These are phyloP conservation scores for Termitomyces sp. DNA, from an alignment of 768 basidiomycete genomes.

Conservation along the genomic window DNA sequence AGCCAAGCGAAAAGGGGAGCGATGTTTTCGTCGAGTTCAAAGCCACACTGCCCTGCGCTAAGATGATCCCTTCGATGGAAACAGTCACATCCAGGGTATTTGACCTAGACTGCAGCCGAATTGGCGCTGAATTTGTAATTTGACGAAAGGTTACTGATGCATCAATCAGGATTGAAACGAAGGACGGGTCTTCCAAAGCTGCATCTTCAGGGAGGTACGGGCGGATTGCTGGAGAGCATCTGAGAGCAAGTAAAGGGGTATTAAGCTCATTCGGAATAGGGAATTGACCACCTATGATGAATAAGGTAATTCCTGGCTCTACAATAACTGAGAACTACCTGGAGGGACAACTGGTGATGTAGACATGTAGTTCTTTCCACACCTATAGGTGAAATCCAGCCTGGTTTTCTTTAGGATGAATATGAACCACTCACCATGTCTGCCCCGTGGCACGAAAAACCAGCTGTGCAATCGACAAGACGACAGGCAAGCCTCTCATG, in stretches of 20 bases:
- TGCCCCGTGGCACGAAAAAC: constrained; percentile 6
- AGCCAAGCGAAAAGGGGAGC: constrained; percentile 42
- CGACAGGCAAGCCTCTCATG: not conserved
- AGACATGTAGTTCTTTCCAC: constrained; percentile 51
- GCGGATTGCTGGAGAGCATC: constrained; percentile 52
- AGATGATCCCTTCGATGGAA: constrained; percentile 35
- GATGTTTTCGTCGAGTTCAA: constrained; percentile 47
- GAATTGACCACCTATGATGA: constrained; percentile 36
- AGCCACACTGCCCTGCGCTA: constrained; percentile 40
- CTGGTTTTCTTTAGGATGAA: not conserved
- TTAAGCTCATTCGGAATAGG: constrained; percentile 29
- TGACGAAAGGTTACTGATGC: constrained; percentile 41
- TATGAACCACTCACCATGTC: constrained; percentile 11
- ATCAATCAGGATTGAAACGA: constrained; percentile 46
- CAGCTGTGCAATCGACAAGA: not conserved
- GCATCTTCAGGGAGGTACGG: constrained; percentile 57
- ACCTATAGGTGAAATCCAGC: constrained; percentile 35
- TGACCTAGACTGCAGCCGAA: constrained; percentile 23
- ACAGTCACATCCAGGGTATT: constrained; percentile 37
- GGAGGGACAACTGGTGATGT: constrained; percentile 35
- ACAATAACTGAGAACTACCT: constrained; percentile 20
- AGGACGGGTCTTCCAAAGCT: constrained; percentile 20
- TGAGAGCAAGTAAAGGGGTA: constrained; percentile 46
- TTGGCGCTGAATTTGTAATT: constrained; percentile 41
- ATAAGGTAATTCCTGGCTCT: not conserved